Evolutionary conservation across 805 yeast genomes (phyloP), one percentile per base, ranked within the genome.

Genomic region (Zygotorulaspora chibaensis): DNA sequence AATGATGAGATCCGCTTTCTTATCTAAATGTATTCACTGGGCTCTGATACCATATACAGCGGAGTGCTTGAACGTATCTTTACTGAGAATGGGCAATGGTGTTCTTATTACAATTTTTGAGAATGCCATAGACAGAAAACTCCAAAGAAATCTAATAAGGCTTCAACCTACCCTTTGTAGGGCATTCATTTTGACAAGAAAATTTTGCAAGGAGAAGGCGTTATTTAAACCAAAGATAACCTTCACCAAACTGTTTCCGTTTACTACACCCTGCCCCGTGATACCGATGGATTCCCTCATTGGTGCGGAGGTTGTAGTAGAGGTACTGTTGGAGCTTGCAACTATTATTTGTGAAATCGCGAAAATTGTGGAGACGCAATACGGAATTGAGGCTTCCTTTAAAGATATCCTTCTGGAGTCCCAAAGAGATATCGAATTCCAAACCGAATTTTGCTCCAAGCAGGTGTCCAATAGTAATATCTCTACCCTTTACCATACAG

Each of bases 281-380:
- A 57, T 72, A 26, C 79, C 90, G 0, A 76, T 85, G 53, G 96
- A 88, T 58, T 83, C 95, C 0, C 71, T 81, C 36, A 84, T 86
- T 15, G 78, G 80, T 51, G 86, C 83, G 50, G 85, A 81, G 52
- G 69, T 74, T 1, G 71, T 84, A 46, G 87, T 81, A 23, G 96
- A 88, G 60, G 71, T 84, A 2, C 67, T 87, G 43, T 68, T 85
- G 35, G 96, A 88, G 59, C 61, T 87, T 40, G 71, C 83, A 6
- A 74, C 83, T 12, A 68, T 84, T n/a, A 75, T 81, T 44, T 71
- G 81, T 12, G 77, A 70, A 55, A 65, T 82, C 20, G 68, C 82
- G 12, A 77, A 75, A 54, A 70, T 79, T 46, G 77, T 78, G 7
- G 71, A 68, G 48, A 55, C 50, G 5, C 58, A 72, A 3, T 63